Base-by-base conservation (phyloP, 202 grass and related monocot genomes). In the Elaeis oleifera region DNA sequence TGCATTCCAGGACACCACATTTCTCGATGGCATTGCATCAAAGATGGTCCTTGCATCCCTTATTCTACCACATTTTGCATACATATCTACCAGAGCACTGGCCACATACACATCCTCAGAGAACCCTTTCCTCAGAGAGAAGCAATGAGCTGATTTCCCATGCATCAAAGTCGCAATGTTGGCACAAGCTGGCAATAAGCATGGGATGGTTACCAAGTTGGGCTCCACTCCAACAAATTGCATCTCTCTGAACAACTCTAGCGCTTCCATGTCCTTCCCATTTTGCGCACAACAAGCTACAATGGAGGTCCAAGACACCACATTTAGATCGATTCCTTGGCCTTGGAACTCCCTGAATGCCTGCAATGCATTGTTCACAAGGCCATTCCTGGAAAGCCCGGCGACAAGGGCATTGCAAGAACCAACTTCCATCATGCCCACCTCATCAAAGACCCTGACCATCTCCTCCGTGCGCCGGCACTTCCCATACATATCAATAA, bases 1-100 rank as follows among this genome's bases (percentile, higher is more conserved):
- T 16, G 84, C 85, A 78, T 97, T 97, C 84, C 87, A 97, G 24
- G 81, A 80, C 9, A 89, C 88, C 23, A 69, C 61, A 60, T 78
- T 91, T 61, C 78, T 81, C 1, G 22, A 72, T 50, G 61, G 68
- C 74, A 91, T 91, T 6, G 49, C 69, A 64, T 97, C 81, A 64
- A 97, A 97, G 21, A 91, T 56, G 5, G 27, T 63, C 23, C 75
- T 80, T 2, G 87, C 79, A 63, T 88, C 61, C 39, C 56, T 68
- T 55, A 91, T 86, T 69, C 80, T 79, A 36, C 81, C 92, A 65
- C 84, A 97, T 61, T 97, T 97, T 19, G 79, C 81, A 58, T 97
- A 97, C 87, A 89, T 89, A 58, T 91, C 84, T 26, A 91, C 78
- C 70, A 97, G 48, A 31, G 92, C 74, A 71, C 92, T 90, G 9